phyloP scores from a whole-genome alignment of 108 stramenopile genomes.

The Nitzschia sp. region DNA sequence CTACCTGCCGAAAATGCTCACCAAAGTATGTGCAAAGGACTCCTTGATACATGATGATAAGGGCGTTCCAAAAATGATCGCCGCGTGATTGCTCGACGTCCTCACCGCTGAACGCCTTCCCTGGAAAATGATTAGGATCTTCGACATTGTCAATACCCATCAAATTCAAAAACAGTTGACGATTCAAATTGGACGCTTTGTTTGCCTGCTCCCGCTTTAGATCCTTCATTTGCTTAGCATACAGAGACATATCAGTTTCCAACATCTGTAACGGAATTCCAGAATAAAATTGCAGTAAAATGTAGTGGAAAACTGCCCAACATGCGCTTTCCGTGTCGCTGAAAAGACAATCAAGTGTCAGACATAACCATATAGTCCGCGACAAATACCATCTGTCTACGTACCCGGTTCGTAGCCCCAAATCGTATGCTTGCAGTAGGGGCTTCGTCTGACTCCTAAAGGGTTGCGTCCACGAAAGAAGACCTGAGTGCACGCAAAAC shows the following conservation, averaged over 20 bases:
- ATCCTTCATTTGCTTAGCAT: not conserved
- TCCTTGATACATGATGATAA: not conserved
- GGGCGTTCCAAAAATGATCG: not conserved
- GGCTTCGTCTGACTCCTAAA: not conserved
- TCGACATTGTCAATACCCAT: constrained; percentile 2
- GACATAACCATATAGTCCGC: not conserved
- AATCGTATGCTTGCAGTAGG: not conserved
- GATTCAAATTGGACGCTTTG: not conserved
- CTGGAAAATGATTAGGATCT: constrained; percentile 4
- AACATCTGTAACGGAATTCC: not conserved
- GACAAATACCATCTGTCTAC: not conserved
- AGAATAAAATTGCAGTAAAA: not conserved
- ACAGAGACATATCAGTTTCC: not conserved
- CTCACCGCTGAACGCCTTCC: not conserved
- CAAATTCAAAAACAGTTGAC: not conserved
- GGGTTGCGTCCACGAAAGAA: constrained; percentile 7
- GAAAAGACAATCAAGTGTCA: not conserved
- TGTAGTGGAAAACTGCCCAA: not conserved
- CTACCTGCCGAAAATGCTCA: not conserved
- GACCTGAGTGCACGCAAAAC: not conserved
- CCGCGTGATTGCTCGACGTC: not conserved
- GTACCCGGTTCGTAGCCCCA: not conserved
- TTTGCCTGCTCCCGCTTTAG: not conserved
- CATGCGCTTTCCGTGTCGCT: constrained; percentile 24
- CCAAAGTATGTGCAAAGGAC: not conserved